A percentile compares a stretch with the other conserved stretches of the same genome.
These are phyloP conservation scores for Alternaria longipes DNA, from an alignment of 2,329 filamentous ascomycete species.

Conservation along the genomic window DNA sequence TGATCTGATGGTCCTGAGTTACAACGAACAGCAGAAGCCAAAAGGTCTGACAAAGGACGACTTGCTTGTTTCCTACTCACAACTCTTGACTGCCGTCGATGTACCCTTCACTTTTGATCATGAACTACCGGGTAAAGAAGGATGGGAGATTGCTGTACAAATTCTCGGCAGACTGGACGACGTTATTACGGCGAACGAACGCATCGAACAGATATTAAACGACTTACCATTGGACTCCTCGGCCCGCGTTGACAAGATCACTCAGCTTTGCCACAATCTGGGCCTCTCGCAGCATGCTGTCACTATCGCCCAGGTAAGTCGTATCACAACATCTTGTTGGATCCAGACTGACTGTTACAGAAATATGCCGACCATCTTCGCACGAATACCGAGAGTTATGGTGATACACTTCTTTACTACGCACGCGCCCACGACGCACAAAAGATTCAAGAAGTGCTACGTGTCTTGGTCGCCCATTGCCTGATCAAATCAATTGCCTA, in stretches of 20 bases:
- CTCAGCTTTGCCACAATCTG: conserved; percentile 78
- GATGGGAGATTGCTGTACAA: conserved; percentile 90
- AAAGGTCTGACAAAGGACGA: conserved; percentile 75
- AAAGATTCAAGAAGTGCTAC: conserved; percentile 85
- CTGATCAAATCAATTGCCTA: conserved; percentile 85
- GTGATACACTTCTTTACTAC: conserved; percentile 89
- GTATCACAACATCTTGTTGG: background rate
- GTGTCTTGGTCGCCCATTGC: conserved; percentile 86
- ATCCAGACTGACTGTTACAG: conserved; percentile 57
- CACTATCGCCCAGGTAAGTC: conserved; percentile 79
- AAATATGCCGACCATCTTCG: conserved; percentile 83
- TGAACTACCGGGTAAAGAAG: conserved; percentile 61
- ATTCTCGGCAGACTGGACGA: conserved; percentile 84
- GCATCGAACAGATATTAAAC: conserved; percentile 77
- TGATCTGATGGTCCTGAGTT: conserved; percentile 84
- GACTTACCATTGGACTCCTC: conserved; percentile 76
- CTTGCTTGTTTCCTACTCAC: conserved; percentile 79
- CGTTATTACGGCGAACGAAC: conserved; percentile 72
- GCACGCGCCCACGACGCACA: conserved; percentile 79
- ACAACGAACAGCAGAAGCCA: conserved; percentile 50
- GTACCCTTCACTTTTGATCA: conserved; percentile 47
- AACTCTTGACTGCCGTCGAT: conserved; percentile 63
- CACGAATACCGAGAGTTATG: conserved; percentile 78
- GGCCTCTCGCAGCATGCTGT: conserved; percentile 82
- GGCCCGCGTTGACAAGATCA: conserved; percentile 80